Percentiles rank a stretch among this genome's conserved stretches.
Evolutionary conservation across 768 basidiomycete species (phyloP).

Genomic region (Hygrophorus russula): DNA sequence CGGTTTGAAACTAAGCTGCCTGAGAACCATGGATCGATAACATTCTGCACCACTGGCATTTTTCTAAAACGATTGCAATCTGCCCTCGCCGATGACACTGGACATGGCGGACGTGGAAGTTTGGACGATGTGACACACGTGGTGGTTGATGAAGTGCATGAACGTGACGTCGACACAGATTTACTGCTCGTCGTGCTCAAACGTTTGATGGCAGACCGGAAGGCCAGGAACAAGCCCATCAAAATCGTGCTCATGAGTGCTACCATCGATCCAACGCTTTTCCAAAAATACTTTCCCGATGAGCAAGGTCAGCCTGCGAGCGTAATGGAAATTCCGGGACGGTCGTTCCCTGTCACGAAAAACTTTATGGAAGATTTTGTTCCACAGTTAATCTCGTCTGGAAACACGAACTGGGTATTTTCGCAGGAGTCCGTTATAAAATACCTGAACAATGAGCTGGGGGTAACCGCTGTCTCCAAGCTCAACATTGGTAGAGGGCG

Average conservation of each 20-base stretch:
- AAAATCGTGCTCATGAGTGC: slow-evolving; percentile 94
- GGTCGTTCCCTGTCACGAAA: slow-evolving; percentile 81
- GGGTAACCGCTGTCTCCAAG: slow-evolving; percentile 12
- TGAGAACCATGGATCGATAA: slow-evolving; percentile 71
- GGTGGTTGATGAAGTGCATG: slow-evolving; percentile 92
- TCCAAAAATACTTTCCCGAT: slow-evolving; percentile 79
- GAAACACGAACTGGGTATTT: slow-evolving; percentile 51
- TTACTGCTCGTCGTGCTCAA: slow-evolving; percentile 83
- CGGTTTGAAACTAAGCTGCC: slow-evolving; percentile 81
- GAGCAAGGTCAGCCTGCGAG: slow-evolving; percentile 46
- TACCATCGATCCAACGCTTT: slow-evolving; percentile 84
- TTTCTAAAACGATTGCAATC: slow-evolving; percentile 82
- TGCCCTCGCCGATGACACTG: slow-evolving; percentile 37
- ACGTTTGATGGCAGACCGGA: slow-evolving; percentile 66
- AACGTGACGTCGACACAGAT: slow-evolving; percentile 90
- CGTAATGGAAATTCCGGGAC: slow-evolving; percentile 79
- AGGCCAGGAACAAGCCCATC: slow-evolving; percentile 55
- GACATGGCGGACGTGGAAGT: slow-evolving; percentile 18
- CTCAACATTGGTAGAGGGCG: slow-evolving; percentile 15
- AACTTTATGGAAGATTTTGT: slow-evolving; percentile 74
- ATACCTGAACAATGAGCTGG: slow-evolving; percentile 65
- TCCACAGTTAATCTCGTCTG: slow-evolving; percentile 29
- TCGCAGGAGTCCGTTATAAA: slow-evolving; percentile 55
- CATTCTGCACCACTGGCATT: slow-evolving; percentile 89
- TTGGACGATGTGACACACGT: slow-evolving; percentile 83